These are phyloP conservation scores for Arthrobotrys megalospora DNA, from an alignment of 2,329 filamentous ascomycete genomes.

Conservation along the genomic window DNA sequence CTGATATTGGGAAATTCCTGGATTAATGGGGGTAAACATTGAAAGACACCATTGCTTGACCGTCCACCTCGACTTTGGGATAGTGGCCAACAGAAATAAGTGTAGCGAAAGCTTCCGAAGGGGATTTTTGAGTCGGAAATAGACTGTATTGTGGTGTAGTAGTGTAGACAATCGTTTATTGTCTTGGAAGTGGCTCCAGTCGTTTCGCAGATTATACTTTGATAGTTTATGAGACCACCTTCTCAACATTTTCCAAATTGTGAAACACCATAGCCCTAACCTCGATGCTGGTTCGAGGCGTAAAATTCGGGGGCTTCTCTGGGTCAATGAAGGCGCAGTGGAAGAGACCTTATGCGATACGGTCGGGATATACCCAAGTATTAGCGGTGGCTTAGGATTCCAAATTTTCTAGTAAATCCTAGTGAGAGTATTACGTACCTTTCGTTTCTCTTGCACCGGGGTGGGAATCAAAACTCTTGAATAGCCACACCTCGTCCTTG, in stretches of 20 bases:
- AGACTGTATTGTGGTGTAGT: too few relatives aligned
- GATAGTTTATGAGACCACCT: too few relatives aligned
- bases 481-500: neutral
- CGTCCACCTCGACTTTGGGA: too few relatives aligned
- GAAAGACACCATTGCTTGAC: neutral
- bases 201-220: too few relatives aligned
- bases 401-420: too few relatives aligned
- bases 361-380: neutral
- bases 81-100: too few relatives aligned
- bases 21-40: neutral
- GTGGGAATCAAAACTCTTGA: constrained; percentile 14
- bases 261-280: constrained; percentile 21
- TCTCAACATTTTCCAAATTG: neutral
- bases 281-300: constrained; percentile 9
- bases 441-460: neutral
- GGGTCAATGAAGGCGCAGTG: constrained; percentile 16
- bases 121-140: too few relatives aligned
- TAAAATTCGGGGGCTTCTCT: constrained; percentile 6
- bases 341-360: constrained; percentile 11
- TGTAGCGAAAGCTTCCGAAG: too few relatives aligned
- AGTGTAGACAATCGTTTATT: too few relatives aligned
- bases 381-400: too few relatives aligned
- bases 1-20: constrained; percentile 50
- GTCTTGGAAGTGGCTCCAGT: too few relatives aligned
- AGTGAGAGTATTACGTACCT: neutral